Conservation (phyloP, 176 grass and related monocot genomes). For the Oryza coarctata region DNA sequence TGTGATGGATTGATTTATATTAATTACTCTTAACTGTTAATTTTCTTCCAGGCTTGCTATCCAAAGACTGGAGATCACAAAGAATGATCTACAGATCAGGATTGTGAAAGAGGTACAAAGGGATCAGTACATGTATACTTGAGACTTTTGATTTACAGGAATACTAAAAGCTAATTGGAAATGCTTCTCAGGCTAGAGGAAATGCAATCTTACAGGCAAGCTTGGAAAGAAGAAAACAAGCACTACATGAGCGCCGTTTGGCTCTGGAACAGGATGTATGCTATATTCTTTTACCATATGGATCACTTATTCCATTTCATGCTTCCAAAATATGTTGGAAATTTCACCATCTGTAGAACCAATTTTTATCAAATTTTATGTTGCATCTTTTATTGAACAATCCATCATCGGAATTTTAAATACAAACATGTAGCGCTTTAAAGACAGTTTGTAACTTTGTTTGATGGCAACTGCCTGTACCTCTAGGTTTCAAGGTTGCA, state of each 20-base stretch:
- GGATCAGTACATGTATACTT: conserved; percentile 16
- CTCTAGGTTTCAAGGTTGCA: conserved; percentile 91
- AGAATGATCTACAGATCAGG: conserved; percentile 91
- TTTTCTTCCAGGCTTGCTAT: conserved; percentile 84
- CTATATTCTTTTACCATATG: conserved; percentile 30
- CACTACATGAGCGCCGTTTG: conserved; percentile 87
- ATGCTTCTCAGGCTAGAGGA: conserved; percentile 80
- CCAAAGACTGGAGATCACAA: conserved; percentile 89
- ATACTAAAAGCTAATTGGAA: conserved; percentile 46
- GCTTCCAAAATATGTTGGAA: conserved; percentile 23
- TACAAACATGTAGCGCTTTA: not conserved
- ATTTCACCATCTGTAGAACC: conserved; percentile 4
- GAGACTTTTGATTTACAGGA: conserved; percentile 7
- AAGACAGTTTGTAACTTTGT: not conserved
- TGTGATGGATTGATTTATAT: conserved; percentile 24
- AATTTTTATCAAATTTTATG: not conserved
- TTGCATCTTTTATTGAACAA: not conserved
- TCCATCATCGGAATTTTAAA: not conserved
- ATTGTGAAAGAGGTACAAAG: conserved; percentile 89
- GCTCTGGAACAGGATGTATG: conserved; percentile 98
- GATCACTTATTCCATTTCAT: conserved; percentile 15
- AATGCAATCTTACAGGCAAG: conserved; percentile 99
- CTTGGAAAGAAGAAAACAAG: conserved; percentile 99
- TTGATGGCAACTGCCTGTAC: conserved; percentile 32
- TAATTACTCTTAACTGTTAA: conserved; percentile 10